These are phyloP conservation scores for Penicillium cinerascens DNA, from an alignment of 495 filamentous ascomycete species.

Conservation along the genomic window DNA sequence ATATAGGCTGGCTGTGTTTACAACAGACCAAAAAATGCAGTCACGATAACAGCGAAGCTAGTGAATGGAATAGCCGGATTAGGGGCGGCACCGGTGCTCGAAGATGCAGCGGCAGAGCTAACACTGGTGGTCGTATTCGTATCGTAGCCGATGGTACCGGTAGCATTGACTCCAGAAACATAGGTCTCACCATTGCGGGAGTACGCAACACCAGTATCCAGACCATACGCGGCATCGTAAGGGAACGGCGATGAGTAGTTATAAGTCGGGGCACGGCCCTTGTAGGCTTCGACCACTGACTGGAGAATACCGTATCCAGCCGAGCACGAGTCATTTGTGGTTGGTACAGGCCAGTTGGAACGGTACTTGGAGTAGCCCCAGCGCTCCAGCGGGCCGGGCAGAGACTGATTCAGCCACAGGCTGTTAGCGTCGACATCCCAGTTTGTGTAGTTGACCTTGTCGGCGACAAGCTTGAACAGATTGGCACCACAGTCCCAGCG, in stretches of 20 bases:
- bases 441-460: constrained; percentile 51
- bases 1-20: too few relatives aligned
- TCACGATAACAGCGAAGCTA: too few relatives aligned
- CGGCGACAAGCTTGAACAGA: constrained; percentile 54
- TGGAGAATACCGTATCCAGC: constrained; percentile 37
- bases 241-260: constrained; percentile 41
- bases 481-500: constrained; percentile 69
- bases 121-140: too few relatives aligned
- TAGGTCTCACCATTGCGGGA: constrained; percentile 10
- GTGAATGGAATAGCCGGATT: too few relatives aligned
- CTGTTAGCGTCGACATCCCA: constrained; percentile 37
- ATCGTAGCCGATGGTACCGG: too few relatives aligned
- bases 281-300: constrained; percentile 35
- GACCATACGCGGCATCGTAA: constrained; percentile 27
- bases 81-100: too few relatives aligned
- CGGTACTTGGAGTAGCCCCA: constrained; percentile 26
- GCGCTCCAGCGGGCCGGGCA: constrained; percentile 38
- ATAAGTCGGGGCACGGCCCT: constrained; percentile 23
- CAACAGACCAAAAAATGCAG: too few relatives aligned
- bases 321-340: constrained; percentile 35
- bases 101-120: too few relatives aligned
- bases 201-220: constrained; percentile 21
- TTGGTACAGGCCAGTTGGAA: constrained; percentile 34
- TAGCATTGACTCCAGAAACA: not conserved
- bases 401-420: constrained; percentile 39